phyloP scores from a whole-genome alignment of 805 yeast genomes.

The Ogataea chonburiensis region DNA sequence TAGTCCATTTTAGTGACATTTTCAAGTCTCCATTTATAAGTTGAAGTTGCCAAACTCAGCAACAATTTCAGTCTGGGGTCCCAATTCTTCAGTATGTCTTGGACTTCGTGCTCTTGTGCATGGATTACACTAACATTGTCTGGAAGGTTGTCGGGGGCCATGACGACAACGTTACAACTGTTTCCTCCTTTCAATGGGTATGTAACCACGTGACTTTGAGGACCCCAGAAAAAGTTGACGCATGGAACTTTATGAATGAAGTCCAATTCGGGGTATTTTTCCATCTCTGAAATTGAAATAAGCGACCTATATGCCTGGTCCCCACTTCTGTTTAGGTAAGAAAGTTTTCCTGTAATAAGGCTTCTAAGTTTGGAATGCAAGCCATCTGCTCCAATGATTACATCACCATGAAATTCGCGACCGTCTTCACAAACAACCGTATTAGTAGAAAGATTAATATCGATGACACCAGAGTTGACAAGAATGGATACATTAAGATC shows the following conservation, averaged over 20 bases:
- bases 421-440: slow-evolving; percentile 14
- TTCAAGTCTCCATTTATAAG: slow-evolving; percentile 18
- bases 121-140: slow-evolving; percentile 11
- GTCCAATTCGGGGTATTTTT: slow-evolving; percentile 17
- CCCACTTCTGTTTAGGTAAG: slow-evolving; percentile 13
- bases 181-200: slow-evolving; percentile 20
- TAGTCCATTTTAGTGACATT: slow-evolving; percentile 13
- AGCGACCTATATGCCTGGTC: slow-evolving; percentile 20
- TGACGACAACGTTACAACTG: slow-evolving; percentile 20
- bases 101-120: slow-evolving; percentile 13
- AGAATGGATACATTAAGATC: slow-evolving; percentile 11
- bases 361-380: slow-evolving; percentile 15
- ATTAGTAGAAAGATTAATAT: slow-evolving; percentile 11
- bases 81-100: slow-evolving; percentile 16
- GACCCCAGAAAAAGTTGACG: slow-evolving; percentile 21
- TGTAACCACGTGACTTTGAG: slow-evolving; percentile 18
- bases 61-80: slow-evolving; percentile 14
- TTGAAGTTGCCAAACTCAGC: slow-evolving; percentile 9
- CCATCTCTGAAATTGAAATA: slow-evolving; percentile 16
- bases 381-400: slow-evolving; percentile 22
- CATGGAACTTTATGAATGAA: slow-evolving; percentile 17
- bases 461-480: slow-evolving; percentile 11
- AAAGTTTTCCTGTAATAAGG: slow-evolving; percentile 8
- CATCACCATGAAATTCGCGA: slow-evolving; percentile 12
- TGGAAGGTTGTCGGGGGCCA: slow-evolving; percentile 19